Evolutionary conservation across 306 rosid species (phyloP), one percentile per base, ranked within the genome.

Genomic region (Citrullus colocynthis): DNA sequence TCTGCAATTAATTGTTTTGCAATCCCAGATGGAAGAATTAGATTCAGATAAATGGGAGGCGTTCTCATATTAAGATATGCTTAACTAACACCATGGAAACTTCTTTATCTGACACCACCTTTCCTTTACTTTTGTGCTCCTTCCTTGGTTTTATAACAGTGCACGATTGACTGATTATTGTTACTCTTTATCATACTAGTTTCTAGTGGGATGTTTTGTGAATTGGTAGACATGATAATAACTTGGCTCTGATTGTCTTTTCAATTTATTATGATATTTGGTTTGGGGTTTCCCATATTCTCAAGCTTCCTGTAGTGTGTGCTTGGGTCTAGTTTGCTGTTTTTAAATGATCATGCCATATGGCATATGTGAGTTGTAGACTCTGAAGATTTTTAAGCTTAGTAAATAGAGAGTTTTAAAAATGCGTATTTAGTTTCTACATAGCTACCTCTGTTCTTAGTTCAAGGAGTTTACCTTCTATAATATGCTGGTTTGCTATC

Each of bases 401-500:
- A 30, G 48, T 74, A 30, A 74, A 16, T 16, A 17, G 20, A 21
- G 69, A 36, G 41, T 8, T 74, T 2, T 51, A 14, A 52, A 52
- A 30, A 16, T 52, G 63, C 13, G 18, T 16, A 15, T 74, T n/a
- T 52, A 5, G 32, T 7, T 52, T 32, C 9, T 52, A 32, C 77
- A 9, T 16, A 34, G 63, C 78, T 18, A 30, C 48, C 24, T 52
- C 48, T 52, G 16, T 74, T 56, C 45, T 20, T 74, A 52, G 62
- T 32, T 36, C 11, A 52, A 30, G 62, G 77, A 16, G 41, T 32
- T 74, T 52, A 18, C 45, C 48, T 74, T 70, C 6, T 30, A 17
- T 34, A 74, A 74, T 54, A 54, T 18, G 63, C 78, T 52, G 37
- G 59, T 51, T 73, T 73, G 61, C 77, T 49, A 16, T 73, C 60